Conservation (phyloP, 202 grass and related monocot genomes). For the Schoenoplectus triqueter region DNA sequence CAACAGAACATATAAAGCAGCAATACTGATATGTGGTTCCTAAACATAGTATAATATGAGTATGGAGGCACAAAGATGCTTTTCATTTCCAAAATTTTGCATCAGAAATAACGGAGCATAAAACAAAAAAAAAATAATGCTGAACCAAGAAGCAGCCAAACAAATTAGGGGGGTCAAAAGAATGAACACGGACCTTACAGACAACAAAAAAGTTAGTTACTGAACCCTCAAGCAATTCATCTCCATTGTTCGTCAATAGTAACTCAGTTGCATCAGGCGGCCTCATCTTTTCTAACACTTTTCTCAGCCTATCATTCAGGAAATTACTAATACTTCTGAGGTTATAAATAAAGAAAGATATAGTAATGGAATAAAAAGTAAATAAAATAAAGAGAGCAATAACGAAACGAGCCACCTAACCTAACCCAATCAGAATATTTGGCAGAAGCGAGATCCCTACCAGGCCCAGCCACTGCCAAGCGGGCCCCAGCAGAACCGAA, state of each 20-base stretch:
- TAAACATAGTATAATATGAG: neutral
- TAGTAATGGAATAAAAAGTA: neutral
- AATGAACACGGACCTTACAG: slow-evolving; percentile 50
- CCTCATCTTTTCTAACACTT: slow-evolving; percentile 83
- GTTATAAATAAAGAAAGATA: slow-evolving; percentile 2
- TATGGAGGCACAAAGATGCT: neutral
- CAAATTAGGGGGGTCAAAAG: neutral
- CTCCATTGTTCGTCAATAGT: slow-evolving; percentile 69
- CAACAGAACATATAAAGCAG: neutral
- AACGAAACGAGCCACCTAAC: slow-evolving; percentile 22
- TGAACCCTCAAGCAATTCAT: slow-evolving; percentile 74
- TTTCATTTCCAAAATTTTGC: neutral
- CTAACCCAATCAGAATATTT: slow-evolving; percentile 78
- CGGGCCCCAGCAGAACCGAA: slow-evolving; percentile 57
- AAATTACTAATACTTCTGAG: slow-evolving; percentile 10
- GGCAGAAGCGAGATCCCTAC: slow-evolving; percentile 56
- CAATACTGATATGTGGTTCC: neutral
- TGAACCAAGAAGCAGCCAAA: slow-evolving; percentile 6
- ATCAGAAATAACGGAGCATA: neutral
- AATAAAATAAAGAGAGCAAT: neutral
- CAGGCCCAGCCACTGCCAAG: slow-evolving; percentile 59
- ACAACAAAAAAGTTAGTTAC: slow-evolving; percentile 76
- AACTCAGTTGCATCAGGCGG: slow-evolving; percentile 68
- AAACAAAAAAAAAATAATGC: slow-evolving; percentile 15
- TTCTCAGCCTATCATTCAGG: slow-evolving; percentile 52